These are phyloP conservation scores for Plenodomus lindquistii DNA, from an alignment of 2,329 filamentous ascomycete species.

Conservation along the genomic window DNA sequence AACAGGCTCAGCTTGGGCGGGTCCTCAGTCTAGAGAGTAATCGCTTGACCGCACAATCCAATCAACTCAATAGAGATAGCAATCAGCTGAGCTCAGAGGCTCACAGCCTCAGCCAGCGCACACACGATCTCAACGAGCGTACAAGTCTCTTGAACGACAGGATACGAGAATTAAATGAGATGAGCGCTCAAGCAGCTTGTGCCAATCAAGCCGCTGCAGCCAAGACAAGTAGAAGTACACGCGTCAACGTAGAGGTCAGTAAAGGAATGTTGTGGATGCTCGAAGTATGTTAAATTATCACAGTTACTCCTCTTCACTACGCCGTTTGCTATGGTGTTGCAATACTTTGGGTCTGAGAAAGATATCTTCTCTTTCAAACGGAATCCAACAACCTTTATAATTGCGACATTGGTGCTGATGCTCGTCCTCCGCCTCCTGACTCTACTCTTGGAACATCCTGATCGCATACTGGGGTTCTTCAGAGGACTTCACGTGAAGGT, in stretches of 20 bases:
- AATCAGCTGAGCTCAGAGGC: background rate
- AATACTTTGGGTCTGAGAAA: slow-evolving; percentile 9
- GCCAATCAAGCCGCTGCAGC: slow-evolving; percentile 3
- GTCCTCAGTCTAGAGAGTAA: slow-evolving; percentile 7
- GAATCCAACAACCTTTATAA: slow-evolving; percentile 2
- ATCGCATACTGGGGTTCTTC: no score
- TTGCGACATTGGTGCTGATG: slow-evolving; percentile 3
- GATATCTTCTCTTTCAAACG: slow-evolving; percentile 6
- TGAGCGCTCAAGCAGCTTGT: slow-evolving; percentile 2
- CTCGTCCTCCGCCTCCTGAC: slow-evolving; percentile 2
- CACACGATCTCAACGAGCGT: background rate
- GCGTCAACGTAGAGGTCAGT: slow-evolving; percentile 8
- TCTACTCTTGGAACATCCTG: background rate
- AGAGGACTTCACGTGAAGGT: no score
- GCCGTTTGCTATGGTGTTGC: slow-evolving; percentile 4
- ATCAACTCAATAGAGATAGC: background rate
- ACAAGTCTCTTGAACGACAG: slow-evolving; percentile 1
- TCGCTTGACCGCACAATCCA: background rate
- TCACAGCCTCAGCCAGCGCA: background rate
- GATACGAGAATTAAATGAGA: slow-evolving; percentile 2
- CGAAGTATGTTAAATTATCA: background rate
- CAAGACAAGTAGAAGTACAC: slow-evolving; percentile 9
- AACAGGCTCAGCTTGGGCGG: slow-evolving; percentile 1
- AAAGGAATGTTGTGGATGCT: slow-evolving; percentile 2
- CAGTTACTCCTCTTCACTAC: slow-evolving; percentile 8